Evolutionary conservation across 1,284 basidiomycete genomes (phyloP), one percentile per base, ranked within the genome.

Genomic region (Stygiomarasmius scandens): DNA sequence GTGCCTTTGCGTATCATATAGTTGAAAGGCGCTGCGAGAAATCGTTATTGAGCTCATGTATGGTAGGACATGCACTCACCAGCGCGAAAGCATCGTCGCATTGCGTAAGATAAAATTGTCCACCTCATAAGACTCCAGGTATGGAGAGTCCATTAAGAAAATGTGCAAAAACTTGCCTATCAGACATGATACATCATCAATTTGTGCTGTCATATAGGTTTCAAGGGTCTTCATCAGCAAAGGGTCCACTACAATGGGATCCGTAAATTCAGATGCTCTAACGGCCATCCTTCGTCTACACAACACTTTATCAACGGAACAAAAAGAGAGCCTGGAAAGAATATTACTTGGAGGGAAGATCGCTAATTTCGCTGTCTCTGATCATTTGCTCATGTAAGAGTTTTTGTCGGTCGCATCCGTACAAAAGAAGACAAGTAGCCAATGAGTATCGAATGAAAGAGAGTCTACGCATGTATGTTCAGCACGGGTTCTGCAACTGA

Each of bases 71-170:
- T 32, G 24, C 54, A 48, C 77, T 56, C 66, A 89, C 89, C 87
- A 88, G 41, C 72, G 69, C 43, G 78, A 77, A 20, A 90, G 71
- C 20, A 82, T 68, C 36, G 70, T 67, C 16, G 80, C 83, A 61
- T 89, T 89, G 32, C 81, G 78, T 43, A 89, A 66, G 23, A 89
- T 78, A 64, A 90, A 88, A 66, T 88, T 87, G 63, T 89, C 87
- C 2, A 87, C 75, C 68, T 89, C 88, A 61, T 86, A 80, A 0
- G 80, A 66, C 64, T 87, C 85, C 47, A 90, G 67, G 38, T 83
- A 77, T 0, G 81, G 76, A 0, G 85, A 79, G 43, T 86, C 80
- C 45, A 77, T 80, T 32, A 86, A 68, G 62, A 89, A 85, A 12
- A 77, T 70, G 59, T 80, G 73, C n/a, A 90, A 65, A 63, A 89